Conservation (phyloP, 305 asterid species). For the Fraxinus platypoda region DNA sequence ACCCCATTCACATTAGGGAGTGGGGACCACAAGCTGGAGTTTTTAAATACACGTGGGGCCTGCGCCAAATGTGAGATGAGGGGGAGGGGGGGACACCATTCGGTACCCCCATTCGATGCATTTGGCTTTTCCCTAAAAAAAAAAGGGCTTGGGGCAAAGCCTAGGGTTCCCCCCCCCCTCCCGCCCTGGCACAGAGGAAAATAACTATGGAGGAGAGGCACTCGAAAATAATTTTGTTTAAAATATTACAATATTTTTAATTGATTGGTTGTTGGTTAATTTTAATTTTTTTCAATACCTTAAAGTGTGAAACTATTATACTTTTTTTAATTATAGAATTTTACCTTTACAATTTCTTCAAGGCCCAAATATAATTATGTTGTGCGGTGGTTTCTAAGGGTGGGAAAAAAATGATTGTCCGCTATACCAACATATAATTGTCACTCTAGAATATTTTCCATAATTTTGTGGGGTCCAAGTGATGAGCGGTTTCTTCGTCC, state of each 20-base stretch:
- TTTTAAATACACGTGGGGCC: too few relatives aligned
- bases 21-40: too few relatives aligned
- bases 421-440: not conserved
- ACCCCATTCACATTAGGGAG: too few relatives aligned
- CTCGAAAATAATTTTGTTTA: not conserved
- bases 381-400: not conserved
- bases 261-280: not conserved
- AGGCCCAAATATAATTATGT: not conserved
- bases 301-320: not conserved
- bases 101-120: too few relatives aligned
- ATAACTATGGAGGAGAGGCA: too few relatives aligned
- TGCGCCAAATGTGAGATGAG: too few relatives aligned
- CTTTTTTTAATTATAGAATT: not conserved
- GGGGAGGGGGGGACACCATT: too few relatives aligned
- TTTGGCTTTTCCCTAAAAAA: too few relatives aligned
- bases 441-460: not conserved
- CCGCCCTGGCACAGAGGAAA: too few relatives aligned
- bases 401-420: not conserved
- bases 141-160: too few relatives aligned
- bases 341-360: not conserved
- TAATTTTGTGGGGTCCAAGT: not conserved
- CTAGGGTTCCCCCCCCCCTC: too few relatives aligned
- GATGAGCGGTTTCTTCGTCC: not conserved
- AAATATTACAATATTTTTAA: too few relatives aligned
- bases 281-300: not conserved